Evolutionary conservation across 1,139 yeast genomes (phyloP), one percentile per base, ranked within the genome.

Genomic region (Zygoascus hellenicus): DNA sequence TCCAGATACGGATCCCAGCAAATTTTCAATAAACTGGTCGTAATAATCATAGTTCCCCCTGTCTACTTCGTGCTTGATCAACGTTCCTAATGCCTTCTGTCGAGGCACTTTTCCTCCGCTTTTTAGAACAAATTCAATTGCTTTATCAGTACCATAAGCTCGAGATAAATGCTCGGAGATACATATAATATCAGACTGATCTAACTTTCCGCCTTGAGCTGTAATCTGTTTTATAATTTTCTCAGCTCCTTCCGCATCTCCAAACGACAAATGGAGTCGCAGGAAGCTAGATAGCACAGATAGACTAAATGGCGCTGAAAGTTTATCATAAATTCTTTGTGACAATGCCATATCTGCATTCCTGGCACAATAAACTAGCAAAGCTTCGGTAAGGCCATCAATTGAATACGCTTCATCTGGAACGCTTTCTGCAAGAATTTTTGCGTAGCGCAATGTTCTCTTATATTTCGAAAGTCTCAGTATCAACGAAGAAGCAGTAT

Each of bases 181-280:
- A 22, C 37, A 36, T 13, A 34, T 19, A n/a, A 43, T 36, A 37
- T 43, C 46, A 26, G 36, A 40, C 10, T 37, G 46, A 10, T 28
- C 17, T 6, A 43, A 22, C 4, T 22, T 17, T 9, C 47, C 54
- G 3, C 50, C 51, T 9, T 51, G 46, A 7, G 49, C 36, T 6
- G 47, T 41, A 14, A 70, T 68, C 49, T 67, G 66, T 36, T 54
- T 54, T 9, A 69, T 48, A 3, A 74, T 65, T 44, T 65, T 66
- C 43, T 72, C 69, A 1, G 71, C 74, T 38, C 75, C 72, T 5
- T 58, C 58, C 16, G 67, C 62, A 38, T 75, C 75, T 4, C 68
- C 65, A 37, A 70, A 62, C 10, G 59, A 54, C 36, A 75, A 54
- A 48, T 73, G 72, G 48, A 74, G 59, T 26, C 66, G 54, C 14